A percentile compares a stretch with the other conserved stretches of the same genome.
Conservation (phyloP, 768 basidiomycete genomes). For the Mycena floridula region DNA sequence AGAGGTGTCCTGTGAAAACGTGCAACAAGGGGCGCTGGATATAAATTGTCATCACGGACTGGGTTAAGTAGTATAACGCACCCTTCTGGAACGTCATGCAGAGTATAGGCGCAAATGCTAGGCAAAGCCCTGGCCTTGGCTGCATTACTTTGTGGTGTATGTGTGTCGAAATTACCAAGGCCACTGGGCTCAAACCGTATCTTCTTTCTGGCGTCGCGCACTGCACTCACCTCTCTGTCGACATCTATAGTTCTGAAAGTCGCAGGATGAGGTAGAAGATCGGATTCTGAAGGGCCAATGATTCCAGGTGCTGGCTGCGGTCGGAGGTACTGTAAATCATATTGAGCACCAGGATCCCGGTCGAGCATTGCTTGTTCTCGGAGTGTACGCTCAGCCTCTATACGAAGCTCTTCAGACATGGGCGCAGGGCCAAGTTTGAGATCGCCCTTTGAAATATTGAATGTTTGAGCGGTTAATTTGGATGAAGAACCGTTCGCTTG, state of each 20-base stretch:
- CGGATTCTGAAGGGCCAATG: slow-evolving; percentile 57
- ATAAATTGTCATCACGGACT: neutral
- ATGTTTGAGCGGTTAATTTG: slow-evolving; percentile 53
- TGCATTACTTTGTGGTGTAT: slow-evolving; percentile 51
- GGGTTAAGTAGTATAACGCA: slow-evolving; percentile 30
- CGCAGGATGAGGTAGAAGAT: slow-evolving; percentile 76
- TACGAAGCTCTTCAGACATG: slow-evolving; percentile 69
- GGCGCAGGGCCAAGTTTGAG: slow-evolving; percentile 85
- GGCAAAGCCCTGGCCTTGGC: slow-evolving; percentile 69
- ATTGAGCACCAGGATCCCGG: slow-evolving; percentile 59
- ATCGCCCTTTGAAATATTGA: slow-evolving; percentile 69
- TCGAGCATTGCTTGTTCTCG: slow-evolving; percentile 79
- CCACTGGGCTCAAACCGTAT: slow-evolving; percentile 82
- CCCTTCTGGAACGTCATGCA: slow-evolving; percentile 96
- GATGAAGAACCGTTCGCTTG: slow-evolving; percentile 46
- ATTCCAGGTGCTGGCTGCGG: slow-evolving; percentile 48
- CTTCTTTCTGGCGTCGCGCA: slow-evolving; percentile 86
- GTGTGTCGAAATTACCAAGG: slow-evolving; percentile 49
- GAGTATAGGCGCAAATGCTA: slow-evolving; percentile 91
- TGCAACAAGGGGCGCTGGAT: slow-evolving; percentile 62
- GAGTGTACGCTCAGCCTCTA: slow-evolving; percentile 74
- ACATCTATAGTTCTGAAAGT: slow-evolving; percentile 84
- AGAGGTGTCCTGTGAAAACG: slow-evolving; percentile 87
- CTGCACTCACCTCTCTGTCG: slow-evolving; percentile 82
- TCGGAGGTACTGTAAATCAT: slow-evolving; percentile 52